Evolutionary conservation across 768 basidiomycete species (phyloP), one percentile per base, ranked within the genome.

Genomic region (Crucibulum laeve): DNA sequence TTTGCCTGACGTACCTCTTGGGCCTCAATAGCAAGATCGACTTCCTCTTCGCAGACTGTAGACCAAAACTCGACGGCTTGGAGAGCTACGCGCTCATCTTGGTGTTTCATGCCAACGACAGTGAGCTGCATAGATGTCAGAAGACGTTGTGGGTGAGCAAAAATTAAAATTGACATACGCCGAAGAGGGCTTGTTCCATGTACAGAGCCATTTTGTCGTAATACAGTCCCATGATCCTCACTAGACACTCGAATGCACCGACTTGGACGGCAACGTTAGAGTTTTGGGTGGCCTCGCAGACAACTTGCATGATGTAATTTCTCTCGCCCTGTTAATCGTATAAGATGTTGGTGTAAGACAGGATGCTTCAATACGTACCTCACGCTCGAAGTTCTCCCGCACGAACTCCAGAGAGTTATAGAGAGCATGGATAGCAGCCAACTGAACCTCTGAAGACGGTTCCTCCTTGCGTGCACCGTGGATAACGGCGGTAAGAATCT

Each of bases 21-120:
- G 1, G 89, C 89, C 58, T 97, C 94, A 52, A 91, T 76, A 15
- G 87, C 84, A 38, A 97, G 72, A 45, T 97, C 94, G 18, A 92
- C 83, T 63, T 99, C 96, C 62, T 96, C 91, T 60, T 99, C 95
- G 57, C 93, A 97, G 1, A 98, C 95, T 5, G 95, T 97, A 4
- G 94, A 94, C 96, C 96, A 99, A 66, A 99, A 99, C 59, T 99
- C 96, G 41, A 99, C 86, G 18, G 96, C 96, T 63, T 99, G 96
- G 22, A 97, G 66, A 0, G 93, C 91, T 26, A 99, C 94, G 5
- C 82, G 72, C 54, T 96, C 93, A 51, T 98, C 93, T 5, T 68
- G 64, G 54, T 94, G 84, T 62, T 92, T 92, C 96, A 99, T 99
- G 28, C 96, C 96, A 61, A 96, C 82, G 17, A 97, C 91, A 8